Base-by-base conservation (phyloP, 129 eudicot species). In the Calendula officinalis region DNA sequence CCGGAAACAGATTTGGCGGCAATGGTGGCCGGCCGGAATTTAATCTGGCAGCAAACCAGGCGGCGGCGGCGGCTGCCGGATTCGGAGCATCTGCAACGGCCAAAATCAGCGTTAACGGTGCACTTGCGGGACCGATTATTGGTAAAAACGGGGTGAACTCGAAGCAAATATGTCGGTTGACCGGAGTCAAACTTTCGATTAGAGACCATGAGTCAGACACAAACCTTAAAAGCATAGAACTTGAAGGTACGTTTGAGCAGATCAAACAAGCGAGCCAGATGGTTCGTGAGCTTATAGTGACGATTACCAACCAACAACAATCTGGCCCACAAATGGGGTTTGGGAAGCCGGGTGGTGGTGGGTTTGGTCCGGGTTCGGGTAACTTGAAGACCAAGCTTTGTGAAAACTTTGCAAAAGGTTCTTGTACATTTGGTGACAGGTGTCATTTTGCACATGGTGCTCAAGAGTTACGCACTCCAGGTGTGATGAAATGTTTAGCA, bases 401-500 rank as follows among this genome's bases (percentile, higher is more conserved):
- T 68, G 97, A 82, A 65, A 91, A 91, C 35, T 91, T 91, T 58
- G 40, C 84, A 0, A 91, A 91, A 63, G 97, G 97, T 4, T 66
- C 84, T 0, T 91, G 97, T 72, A 91, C 97, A 0, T 91, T 91
- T 70, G 97, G 95, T 1, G 97, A 91, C 7, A 80, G 81, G 78
- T 91, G 97, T 76, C 95, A 87, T 80, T 91, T 91, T 60, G 97
- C 97, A 15, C 97, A 91, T 47, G 97, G 97, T 3, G 84, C 73
- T 7, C 90, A 81, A 61, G 95, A 91, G 54, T 66, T 91, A 67
- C 90, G 97, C 49, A 78, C 65, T 43, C 11, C 81, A 0, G 83
- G 85, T 11, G 65, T 80, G 79, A 60, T 22, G 30, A 37, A 40
- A 34, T 43, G 71, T 75, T 52, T 60, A 53, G 52, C 60, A 22